phyloP scores from a whole-genome alignment of 2,329 filamentous ascomycete genomes.

The Neonectria neomacrospora region DNA sequence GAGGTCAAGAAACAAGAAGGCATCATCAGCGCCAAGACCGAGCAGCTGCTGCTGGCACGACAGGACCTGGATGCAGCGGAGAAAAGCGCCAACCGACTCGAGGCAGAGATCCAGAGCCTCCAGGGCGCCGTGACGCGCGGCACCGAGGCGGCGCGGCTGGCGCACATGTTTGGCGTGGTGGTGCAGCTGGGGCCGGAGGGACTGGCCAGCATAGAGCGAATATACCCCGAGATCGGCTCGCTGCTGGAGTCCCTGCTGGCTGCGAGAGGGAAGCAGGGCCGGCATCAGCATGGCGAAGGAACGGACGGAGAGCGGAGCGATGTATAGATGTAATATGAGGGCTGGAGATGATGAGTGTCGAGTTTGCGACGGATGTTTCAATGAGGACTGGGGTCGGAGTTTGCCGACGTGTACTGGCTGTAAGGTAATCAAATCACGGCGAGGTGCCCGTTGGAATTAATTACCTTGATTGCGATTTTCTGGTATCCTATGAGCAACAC shows the following conservation, averaged over 20 bases:
- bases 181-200: slow-evolving; percentile 43
- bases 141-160: slow-evolving; percentile 40
- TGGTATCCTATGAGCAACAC: too few species aligned
- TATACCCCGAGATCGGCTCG: slow-evolving; percentile 46
- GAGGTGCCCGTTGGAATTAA: background rate
- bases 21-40: slow-evolving; percentile 34
- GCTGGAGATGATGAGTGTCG: background rate
- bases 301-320: slow-evolving; percentile 19
- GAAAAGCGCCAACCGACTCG: slow-evolving; percentile 32
- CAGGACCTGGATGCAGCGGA: slow-evolving; percentile 36
- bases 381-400: background rate
- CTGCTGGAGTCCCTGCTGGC: slow-evolving; percentile 41
- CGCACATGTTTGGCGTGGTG: slow-evolving; percentile 43
- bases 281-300: slow-evolving; percentile 25
- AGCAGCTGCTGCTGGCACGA: slow-evolving; percentile 33
- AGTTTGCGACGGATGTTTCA: background rate
- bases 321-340: slow-evolving; percentile 10
- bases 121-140: slow-evolving; percentile 38
- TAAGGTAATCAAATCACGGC: background rate
- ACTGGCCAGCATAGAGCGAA: slow-evolving; percentile 42
- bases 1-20: slow-evolving; percentile 43
- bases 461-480: background rate
- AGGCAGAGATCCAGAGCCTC: slow-evolving; percentile 41
- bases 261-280: slow-evolving; percentile 31
- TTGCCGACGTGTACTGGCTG: background rate